These are phyloP conservation scores for Mollisiaceae sp. DNA, from an alignment of 2,329 filamentous ascomycete genomes.

Conservation along the genomic window DNA sequence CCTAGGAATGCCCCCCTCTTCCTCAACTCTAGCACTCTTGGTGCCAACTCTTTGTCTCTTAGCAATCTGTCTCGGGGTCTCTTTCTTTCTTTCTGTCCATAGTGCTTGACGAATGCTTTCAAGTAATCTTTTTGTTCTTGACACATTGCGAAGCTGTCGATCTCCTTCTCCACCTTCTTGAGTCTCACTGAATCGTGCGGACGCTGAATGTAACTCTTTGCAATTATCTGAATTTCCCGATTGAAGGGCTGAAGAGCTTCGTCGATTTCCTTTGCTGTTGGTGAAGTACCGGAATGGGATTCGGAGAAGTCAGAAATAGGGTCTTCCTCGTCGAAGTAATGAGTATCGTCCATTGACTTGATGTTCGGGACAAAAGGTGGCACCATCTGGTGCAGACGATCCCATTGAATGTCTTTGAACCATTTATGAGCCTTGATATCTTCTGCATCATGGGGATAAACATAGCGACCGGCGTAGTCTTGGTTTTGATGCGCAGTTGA, in stretches of 20 bases:
- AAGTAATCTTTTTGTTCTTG: constrained; percentile 44
- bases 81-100: constrained; percentile 67
- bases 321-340: constrained; percentile 88
- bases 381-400: constrained; percentile 68
- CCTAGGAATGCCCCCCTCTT: constrained; percentile 86
- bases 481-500: constrained; percentile 29
- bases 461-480: constrained; percentile 61
- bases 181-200: constrained; percentile 41
- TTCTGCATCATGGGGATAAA: constrained; percentile 82
- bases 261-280: constrained; percentile 37
- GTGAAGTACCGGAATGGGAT: constrained; percentile 41
- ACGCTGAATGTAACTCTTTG: constrained; percentile 39
- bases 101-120: constrained; percentile 42
- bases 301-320: constrained; percentile 68
- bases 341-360: constrained; percentile 71
- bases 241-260: constrained; percentile 42
- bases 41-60: constrained; percentile 70
- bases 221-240: constrained; percentile 42
- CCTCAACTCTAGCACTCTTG: constrained; percentile 75
- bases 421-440: constrained; percentile 91
- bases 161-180: constrained; percentile 42
- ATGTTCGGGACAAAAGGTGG: constrained; percentile 85
- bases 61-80: constrained; percentile 84
- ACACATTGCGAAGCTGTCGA: constrained; percentile 40
- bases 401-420: constrained; percentile 82